These are phyloP conservation scores for Aspergillus ibericus DNA, from an alignment of 2,329 filamentous ascomycete species.

Conservation along the genomic window DNA sequence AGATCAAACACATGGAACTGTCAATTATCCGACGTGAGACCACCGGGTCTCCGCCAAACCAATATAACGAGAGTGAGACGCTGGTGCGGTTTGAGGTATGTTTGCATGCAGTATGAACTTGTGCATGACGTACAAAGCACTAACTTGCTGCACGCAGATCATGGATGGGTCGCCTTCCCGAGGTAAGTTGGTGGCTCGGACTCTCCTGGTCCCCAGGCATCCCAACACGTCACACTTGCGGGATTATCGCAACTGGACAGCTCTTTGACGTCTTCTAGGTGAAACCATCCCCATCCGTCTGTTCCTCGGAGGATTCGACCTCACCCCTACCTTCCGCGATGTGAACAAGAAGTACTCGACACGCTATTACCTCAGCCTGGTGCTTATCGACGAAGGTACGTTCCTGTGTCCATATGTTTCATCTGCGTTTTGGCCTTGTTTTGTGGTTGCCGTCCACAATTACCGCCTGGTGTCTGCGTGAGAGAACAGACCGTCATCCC, in stretches of 20 bases:
- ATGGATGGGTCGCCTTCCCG: slow-evolving; percentile 99
- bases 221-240: not conserved
- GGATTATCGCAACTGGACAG: not conserved
- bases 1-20: slow-evolving; percentile 99
- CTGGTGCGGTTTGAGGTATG: slow-evolving; percentile 88
- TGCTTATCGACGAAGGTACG: slow-evolving; percentile 89
- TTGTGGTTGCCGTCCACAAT: not conserved
- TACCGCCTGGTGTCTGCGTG: not conserved
- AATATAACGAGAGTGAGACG: slow-evolving; percentile 99
- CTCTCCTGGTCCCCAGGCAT: not conserved
- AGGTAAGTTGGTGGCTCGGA: slow-evolving; percentile 55
- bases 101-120: slow-evolving; percentile 15
- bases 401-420: slow-evolving; percentile 14
- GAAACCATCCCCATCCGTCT: slow-evolving; percentile 94
- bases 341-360: slow-evolving; percentile 99
- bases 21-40: slow-evolving; percentile 97
- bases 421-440: not conserved
- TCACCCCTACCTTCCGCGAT: slow-evolving; percentile 97
- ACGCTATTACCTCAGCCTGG: slow-evolving; percentile 92
- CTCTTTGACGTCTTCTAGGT: slow-evolving; percentile 46
- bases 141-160: slow-evolving; percentile 58
- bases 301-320: slow-evolving; percentile 94
- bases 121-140: not conserved
- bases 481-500: not conserved
- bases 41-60: slow-evolving; percentile 92